Evolutionary conservation across 2,329 filamentous ascomycete species (phyloP).

Genomic region (Penicillium sp.): DNA sequence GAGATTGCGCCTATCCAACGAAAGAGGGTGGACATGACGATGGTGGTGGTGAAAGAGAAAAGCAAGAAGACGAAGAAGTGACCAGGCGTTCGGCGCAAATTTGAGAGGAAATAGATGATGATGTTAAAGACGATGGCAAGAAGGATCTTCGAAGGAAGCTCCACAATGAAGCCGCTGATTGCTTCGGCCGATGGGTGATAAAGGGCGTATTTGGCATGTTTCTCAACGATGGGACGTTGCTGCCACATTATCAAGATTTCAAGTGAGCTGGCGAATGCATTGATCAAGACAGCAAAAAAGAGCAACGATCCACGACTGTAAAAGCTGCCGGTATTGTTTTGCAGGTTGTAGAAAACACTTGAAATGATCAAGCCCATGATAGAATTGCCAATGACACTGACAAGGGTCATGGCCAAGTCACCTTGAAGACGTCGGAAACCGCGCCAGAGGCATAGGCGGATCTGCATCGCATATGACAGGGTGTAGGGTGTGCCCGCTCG

Average conservation of each 20-base stretch:
- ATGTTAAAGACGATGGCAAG: slow-evolving; percentile 77
- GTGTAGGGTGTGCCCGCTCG: slow-evolving; percentile 77
- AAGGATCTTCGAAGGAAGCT: slow-evolving; percentile 76
- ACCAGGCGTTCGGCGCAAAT: slow-evolving; percentile 71
- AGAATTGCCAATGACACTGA: slow-evolving; percentile 66
- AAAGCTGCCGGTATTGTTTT: slow-evolving; percentile 67
- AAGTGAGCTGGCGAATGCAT: slow-evolving; percentile 74
- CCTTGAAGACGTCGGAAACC: slow-evolving; percentile 73
- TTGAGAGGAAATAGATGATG: slow-evolving; percentile 82
- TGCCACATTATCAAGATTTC: slow-evolving; percentile 84
- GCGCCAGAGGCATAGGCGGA: slow-evolving; percentile 76
- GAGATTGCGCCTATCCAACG: slow-evolving; percentile 75
- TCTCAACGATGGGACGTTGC: slow-evolving; percentile 89
- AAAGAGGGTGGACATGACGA: slow-evolving; percentile 86
- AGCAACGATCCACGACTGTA: slow-evolving; percentile 74
- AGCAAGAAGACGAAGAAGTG: slow-evolving; percentile 86
- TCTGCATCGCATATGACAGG: slow-evolving; percentile 73
- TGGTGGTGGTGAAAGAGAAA: slow-evolving; percentile 69
- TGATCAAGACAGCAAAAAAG: slow-evolving; percentile 84
- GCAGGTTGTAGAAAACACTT: slow-evolving; percentile 76
- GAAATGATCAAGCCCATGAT: slow-evolving; percentile 74
- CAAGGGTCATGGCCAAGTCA: slow-evolving; percentile 72
- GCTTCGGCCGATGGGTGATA: slow-evolving; percentile 93
- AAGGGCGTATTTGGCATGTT: slow-evolving; percentile 80
- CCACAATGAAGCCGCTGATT: slow-evolving; percentile 79